Evolutionary conservation across 1,139 yeast genomes (phyloP).

Genomic region (Casaregolazyma lundiana): DNA sequence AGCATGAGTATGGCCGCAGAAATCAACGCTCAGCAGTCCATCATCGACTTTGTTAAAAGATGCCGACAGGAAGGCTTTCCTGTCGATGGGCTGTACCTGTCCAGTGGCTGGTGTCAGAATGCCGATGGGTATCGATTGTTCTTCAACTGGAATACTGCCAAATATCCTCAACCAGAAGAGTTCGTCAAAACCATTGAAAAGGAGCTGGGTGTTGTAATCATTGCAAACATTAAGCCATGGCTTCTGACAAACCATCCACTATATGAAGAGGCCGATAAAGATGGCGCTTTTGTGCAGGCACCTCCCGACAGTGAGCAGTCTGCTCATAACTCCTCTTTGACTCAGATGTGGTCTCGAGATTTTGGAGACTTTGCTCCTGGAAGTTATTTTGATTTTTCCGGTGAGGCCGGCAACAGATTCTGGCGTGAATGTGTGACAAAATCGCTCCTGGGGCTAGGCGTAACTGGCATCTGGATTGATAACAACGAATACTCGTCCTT

Average conservation of each 20-base stretch:
- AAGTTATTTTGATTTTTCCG: constrained; percentile 13
- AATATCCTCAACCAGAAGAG: constrained; percentile 12
- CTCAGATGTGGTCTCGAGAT: constrained; percentile 13
- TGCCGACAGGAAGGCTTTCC: constrained; percentile 11
- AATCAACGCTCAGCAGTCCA: constrained; percentile 11
- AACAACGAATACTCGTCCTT: constrained; percentile 38
- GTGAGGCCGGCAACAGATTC: constrained; percentile 10
- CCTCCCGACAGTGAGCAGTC: constrained; percentile 10
- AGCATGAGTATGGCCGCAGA: constrained; percentile 13
- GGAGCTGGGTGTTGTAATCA: constrained; percentile 12
- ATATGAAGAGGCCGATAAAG: constrained; percentile 12
- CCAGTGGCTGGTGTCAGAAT: constrained; percentile 15
- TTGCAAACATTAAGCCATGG: constrained; percentile 15
- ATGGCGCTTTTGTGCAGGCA: constrained; percentile 12
- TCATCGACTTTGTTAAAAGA: constrained; percentile 9
- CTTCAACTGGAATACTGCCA: constrained; percentile 11
- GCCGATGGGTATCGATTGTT: constrained; percentile 10
- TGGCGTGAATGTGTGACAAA: constrained; percentile 11
- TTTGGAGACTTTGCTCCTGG: constrained; percentile 10
- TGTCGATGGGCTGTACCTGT: constrained; percentile 13
- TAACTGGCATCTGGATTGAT: constrained; percentile 36
- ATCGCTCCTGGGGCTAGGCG: constrained; percentile 18
- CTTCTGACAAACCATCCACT: constrained; percentile 9
- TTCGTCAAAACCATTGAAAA: constrained; percentile 11
- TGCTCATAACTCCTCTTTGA: constrained; percentile 10